Base-by-base conservation (phyloP, 768 basidiomycete species). In the Filobasidium floriforme region DNA sequence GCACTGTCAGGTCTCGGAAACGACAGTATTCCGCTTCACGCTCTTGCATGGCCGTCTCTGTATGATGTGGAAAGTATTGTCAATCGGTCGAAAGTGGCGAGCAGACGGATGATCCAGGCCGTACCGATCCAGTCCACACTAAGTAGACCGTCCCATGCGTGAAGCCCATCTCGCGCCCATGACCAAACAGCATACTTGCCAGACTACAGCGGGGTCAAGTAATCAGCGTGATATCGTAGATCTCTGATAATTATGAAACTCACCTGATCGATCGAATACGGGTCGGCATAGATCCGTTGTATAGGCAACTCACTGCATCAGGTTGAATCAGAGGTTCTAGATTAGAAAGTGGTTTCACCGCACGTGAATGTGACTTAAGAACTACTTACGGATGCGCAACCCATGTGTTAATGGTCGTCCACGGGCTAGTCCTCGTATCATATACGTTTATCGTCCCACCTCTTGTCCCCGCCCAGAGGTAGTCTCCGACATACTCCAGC, bases 91-190 rank as follows among this genome's bases (percentile, higher is more conserved):
- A 49, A 18, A 12, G 46, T 2, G 5, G 46, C 46, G 5, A 22
- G 15, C 14, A 18, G 15, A 18, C 5, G 22, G 46, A 49, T 12
- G 2, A 5, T 49, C 4, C 41, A 10, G 7, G 83, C 87, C 77
- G n/a, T 70, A 93, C 92, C 90, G 62, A 93, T 85, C 88, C 90
- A 92, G 73, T 93, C 88, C 18, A 83, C 81, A 12, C 87, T 86
- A 41, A 96, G 79, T 51, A 96, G 77, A 0, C 93, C 94, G 75
- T 98, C 94, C 94, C 93, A 97, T 61, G 90, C 83, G 69, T 82
- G 82, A 54, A 96, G 70, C 59, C 81, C 71, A 87, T 89, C 76
- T 89, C 92, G 65, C 84, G 81, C 15, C 88, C 90, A 62, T 86
- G 81, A 73, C 89, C 92, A 69, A 10, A 94, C 90, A 60, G 84